A percentile compares a stretch with the other conserved stretches of the same genome.
phyloP scores from a whole-genome alignment of 1,284 basidiomycete species.

The Phenoliferia sp. region DNA sequence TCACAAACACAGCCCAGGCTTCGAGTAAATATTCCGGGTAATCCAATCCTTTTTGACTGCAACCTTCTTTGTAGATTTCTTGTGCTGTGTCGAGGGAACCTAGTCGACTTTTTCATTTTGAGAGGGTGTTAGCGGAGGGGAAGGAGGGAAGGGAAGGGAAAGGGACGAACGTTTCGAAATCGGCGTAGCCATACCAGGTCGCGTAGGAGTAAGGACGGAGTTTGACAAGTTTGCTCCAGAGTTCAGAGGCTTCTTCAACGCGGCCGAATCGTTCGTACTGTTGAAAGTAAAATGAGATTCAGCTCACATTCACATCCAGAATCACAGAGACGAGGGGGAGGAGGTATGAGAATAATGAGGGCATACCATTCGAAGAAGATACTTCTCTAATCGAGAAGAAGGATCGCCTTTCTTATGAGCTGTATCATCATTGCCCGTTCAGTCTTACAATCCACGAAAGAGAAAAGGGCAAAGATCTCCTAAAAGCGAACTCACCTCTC shows the following conservation, averaged over 20 bases:
- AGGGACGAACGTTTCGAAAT: conserved; percentile 43
- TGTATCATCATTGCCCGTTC: neutral
- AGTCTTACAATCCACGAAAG: too few species aligned
- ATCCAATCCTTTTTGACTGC: conserved; percentile 63
- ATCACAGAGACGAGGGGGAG: too few species aligned
- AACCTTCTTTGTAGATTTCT: conserved; percentile 57
- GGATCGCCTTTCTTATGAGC: conserved; percentile 50
- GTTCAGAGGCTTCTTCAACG: conserved; percentile 31
- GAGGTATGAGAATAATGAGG: neutral
- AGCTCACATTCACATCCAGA: too few species aligned
- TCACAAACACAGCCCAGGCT: conserved; percentile 79
- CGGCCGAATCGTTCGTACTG: conserved; percentile 38
- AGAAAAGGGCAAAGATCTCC: too few species aligned
- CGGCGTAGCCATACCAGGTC: conserved; percentile 37
- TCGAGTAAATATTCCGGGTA: conserved; percentile 91
- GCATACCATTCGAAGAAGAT: conserved; percentile 65
- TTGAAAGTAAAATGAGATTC: neutral
- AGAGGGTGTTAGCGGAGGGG: conserved; percentile 40
- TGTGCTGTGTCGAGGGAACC: conserved; percentile 55
- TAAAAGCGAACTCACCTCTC: conserved; percentile 47
- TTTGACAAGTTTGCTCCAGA: conserved; percentile 37
- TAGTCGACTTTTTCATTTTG: conserved; percentile 22
- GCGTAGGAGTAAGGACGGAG: conserved; percentile 23
- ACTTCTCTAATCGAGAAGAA: conserved; percentile 71
- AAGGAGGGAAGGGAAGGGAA: conserved; percentile 47